phyloP scores from a whole-genome alignment of 2,329 filamentous ascomycete genomes.

The Neophaeococcomyces aloes region DNA sequence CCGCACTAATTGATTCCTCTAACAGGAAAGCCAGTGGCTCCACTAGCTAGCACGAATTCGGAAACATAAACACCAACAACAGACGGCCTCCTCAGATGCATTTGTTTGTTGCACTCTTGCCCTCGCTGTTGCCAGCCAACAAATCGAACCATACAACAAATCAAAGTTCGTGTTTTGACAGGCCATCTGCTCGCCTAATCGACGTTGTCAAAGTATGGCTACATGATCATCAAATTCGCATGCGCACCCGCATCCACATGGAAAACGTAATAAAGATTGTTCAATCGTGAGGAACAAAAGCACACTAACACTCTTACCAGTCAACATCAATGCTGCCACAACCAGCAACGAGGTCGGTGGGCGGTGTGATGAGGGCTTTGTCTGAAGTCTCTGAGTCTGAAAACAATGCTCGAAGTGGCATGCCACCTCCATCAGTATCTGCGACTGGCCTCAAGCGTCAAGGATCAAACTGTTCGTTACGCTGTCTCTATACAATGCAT shows the following conservation, averaged over 20 bases:
- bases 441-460: conserved; percentile 40
- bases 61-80: too few species aligned
- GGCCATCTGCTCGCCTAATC: too few species aligned
- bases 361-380: conserved; percentile 25
- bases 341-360: conserved; percentile 12
- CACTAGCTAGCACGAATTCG: too few species aligned
- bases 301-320: conserved; percentile 7
- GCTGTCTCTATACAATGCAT: conserved; percentile 31
- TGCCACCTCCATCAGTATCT: conserved; percentile 29
- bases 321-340: conserved; percentile 9
- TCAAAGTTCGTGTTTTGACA: too few species aligned
- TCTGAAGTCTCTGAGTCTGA: conserved; percentile 42
- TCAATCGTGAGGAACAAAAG: not conserved
- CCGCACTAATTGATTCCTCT: too few species aligned
- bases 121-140: too few species aligned
- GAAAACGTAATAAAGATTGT: conserved; percentile 9
- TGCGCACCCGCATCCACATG: conserved; percentile 15
- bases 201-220: not conserved
- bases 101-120: too few species aligned
- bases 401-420: conserved; percentile 43
- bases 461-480: conserved; percentile 37
- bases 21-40: too few species aligned
- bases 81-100: too few species aligned
- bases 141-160: too few species aligned
- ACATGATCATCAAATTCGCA: not conserved